Evolutionary conservation across 352 stramenopile species (phyloP), one percentile per base, ranked within the genome.

Genomic region (Phytophthora palmivora): DNA sequence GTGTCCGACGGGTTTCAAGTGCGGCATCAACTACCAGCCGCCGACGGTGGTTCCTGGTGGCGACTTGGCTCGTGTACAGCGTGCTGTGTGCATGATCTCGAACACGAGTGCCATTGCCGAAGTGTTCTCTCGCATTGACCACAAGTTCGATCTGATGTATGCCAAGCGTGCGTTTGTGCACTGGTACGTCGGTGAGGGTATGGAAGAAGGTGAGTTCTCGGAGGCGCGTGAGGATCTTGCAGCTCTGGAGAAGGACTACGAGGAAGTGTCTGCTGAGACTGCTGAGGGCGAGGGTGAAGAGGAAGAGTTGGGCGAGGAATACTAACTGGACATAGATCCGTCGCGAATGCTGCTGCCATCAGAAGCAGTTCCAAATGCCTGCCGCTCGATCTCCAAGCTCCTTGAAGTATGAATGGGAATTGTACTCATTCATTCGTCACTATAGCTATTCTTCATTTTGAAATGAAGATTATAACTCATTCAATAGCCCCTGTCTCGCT

Each of bases 91-190:
- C 82, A 99, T 99, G 96, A 97, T 99, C 74, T 97, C 95, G 51
- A 99, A 99, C 90, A 99, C 96, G 47, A 99, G 95, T 30, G 97
- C 97, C 54, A 99, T 99, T 72, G 96, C 95, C 43, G 97, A 99
- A 76, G 97, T 98, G 24, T 97, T 99, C 58, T 97, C 84, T 8
- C 93, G 97, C 59, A 98, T 99, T 70, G 96, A 99, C 65, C 95
- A 99, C 91, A 99, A 99, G 91, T 99, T 99, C 78, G 97, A 99
- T 74, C 82, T 99, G 46, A 99, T 99, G 97, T 99, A 99, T 82
- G 96, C 96, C 62, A 99, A 99, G 88, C 96, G 97, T 83, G 97
- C 97, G 46, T 99, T 99, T 71, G 96, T 99, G 58, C 97, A 99
- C 87, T 99, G 97, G 97, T 98, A 99, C 67, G 63, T 99, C 26